Percentiles rank a stretch among this genome's conserved stretches.
These are phyloP conservation scores for Globisporangium cederbergense DNA, from an alignment of 352 stramenopile species.

Conservation along the genomic window DNA sequence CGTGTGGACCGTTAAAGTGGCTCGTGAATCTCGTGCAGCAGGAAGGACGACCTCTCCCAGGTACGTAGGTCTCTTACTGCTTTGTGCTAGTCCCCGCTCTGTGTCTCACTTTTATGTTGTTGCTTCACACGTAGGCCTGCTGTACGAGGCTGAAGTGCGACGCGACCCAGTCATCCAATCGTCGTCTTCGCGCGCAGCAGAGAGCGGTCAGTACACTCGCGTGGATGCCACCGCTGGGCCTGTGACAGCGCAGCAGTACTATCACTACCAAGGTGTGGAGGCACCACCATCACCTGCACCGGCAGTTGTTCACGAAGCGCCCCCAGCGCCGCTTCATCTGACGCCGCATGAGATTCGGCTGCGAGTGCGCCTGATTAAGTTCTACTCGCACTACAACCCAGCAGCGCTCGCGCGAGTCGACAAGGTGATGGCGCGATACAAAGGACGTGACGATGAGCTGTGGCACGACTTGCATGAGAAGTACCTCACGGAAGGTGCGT, in stretches of 20 bases:
- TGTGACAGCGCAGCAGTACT: slow-evolving; percentile 51
- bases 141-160: slow-evolving; percentile 72
- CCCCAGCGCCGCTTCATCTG: slow-evolving; percentile 47
- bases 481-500: slow-evolving; percentile 56
- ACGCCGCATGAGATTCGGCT: slow-evolving; percentile 38
- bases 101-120: neutral
- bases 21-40: slow-evolving; percentile 95
- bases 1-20: slow-evolving; percentile 96
- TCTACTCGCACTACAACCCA: slow-evolving; percentile 74
- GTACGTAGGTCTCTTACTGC: slow-evolving; percentile 21
- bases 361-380: slow-evolving; percentile 45
- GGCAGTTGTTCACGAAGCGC: neutral
- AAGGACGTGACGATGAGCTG: slow-evolving; percentile 63
- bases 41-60: slow-evolving; percentile 86
- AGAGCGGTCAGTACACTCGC: slow-evolving; percentile 9
- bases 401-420: slow-evolving; percentile 58
- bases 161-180: slow-evolving; percentile 28
- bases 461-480: slow-evolving; percentile 79
- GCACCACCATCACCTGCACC: slow-evolving; percentile 20
- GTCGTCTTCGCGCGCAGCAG: slow-evolving; percentile 12
- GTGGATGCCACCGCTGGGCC: neutral
- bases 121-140: slow-evolving; percentile 34
- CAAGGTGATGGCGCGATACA: slow-evolving; percentile 73
- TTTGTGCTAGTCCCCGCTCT: neutral
- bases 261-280: slow-evolving; percentile 61